A percentile compares a stretch with the other conserved stretches of the same genome.
phyloP scores from a whole-genome alignment of 768 basidiomycete genomes.

The Auricularia auricula-judae region DNA sequence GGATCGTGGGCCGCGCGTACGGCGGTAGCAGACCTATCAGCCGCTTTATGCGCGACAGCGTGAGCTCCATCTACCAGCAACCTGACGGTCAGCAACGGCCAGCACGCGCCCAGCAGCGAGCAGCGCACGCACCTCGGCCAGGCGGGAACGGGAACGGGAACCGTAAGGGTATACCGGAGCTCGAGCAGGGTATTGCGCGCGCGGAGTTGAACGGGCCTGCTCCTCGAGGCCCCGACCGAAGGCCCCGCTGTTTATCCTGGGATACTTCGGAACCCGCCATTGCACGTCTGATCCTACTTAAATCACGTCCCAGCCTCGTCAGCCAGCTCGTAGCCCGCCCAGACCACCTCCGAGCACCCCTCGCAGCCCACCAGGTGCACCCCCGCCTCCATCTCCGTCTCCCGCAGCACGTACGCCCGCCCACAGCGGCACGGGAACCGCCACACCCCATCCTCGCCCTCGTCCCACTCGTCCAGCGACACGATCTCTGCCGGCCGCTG shows the following conservation, averaged over 20 bases:
- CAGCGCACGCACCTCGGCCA: too few species aligned
- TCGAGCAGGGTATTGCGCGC: too few species aligned
- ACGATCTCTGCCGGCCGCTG: slow-evolving; percentile 69
- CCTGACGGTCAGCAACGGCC: neutral
- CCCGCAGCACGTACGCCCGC: slow-evolving; percentile 47
- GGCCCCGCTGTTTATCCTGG: too few species aligned
- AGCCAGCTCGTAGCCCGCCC: slow-evolving; percentile 67
- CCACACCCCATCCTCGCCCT: slow-evolving; percentile 35
- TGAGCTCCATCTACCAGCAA: slow-evolving; percentile 40
- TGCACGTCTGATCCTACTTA: too few species aligned
- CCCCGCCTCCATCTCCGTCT: slow-evolving; percentile 54
- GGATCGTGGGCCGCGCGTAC: slow-evolving; percentile 72
- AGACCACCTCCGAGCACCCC: slow-evolving; percentile 72
- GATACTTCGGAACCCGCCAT: too few species aligned
- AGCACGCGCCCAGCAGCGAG: too few species aligned
- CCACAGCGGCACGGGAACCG: slow-evolving; percentile 63
- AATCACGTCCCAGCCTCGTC: slow-evolving; percentile 15
- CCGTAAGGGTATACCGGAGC: too few species aligned
- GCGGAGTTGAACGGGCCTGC: too few species aligned
- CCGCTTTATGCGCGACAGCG: slow-evolving; percentile 43
- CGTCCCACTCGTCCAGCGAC: slow-evolving; percentile 61
- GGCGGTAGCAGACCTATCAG: slow-evolving; percentile 46
- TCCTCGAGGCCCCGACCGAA: neutral
- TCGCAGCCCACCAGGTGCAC: slow-evolving; percentile 61
- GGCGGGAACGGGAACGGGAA: too few species aligned